Percentiles rank a stretch among this genome's conserved stretches.
Evolutionary conservation across 2,329 filamentous ascomycete species (phyloP).

Genomic region (Echinosphaeria canescens): DNA sequence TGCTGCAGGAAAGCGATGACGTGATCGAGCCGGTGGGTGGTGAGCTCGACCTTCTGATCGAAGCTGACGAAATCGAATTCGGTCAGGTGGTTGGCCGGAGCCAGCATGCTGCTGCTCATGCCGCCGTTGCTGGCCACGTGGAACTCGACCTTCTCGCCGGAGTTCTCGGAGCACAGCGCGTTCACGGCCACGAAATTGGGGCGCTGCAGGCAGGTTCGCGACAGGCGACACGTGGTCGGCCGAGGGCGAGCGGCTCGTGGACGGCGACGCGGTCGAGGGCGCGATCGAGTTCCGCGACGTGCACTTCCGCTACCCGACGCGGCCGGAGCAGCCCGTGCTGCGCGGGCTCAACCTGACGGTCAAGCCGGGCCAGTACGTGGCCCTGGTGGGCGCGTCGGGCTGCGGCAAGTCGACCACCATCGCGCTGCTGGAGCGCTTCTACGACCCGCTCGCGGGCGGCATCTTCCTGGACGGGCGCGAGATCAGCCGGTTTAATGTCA

Average conservation of each 20-base stretch:
- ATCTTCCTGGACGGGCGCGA: slow-evolving; percentile 70
- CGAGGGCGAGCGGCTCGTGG: slow-evolving; percentile 41
- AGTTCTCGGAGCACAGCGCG: no score
- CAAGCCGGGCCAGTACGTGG: slow-evolving; percentile 63
- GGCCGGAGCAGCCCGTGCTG: slow-evolving; percentile 80
- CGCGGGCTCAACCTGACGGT: slow-evolving; percentile 59
- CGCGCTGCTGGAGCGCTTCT: slow-evolving; percentile 80
- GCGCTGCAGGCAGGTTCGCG: no score
- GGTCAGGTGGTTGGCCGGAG: no score
- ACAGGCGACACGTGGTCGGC: slow-evolving; percentile 66
- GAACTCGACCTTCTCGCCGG: no score
- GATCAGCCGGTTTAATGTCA: slow-evolving; percentile 62
- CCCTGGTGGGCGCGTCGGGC: slow-evolving; percentile 81
- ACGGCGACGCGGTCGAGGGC: slow-evolving; percentile 47
- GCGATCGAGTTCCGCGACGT: slow-evolving; percentile 78
- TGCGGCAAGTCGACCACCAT: slow-evolving; percentile 94
- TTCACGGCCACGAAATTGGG: no score
- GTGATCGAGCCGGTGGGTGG: no score
- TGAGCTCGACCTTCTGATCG: no score
- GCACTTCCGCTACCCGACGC: slow-evolving; percentile 84
- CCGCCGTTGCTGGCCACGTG: no score
- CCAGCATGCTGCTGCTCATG: no score
- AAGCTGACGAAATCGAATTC: no score
- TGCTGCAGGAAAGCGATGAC: no score
- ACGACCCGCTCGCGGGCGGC: slow-evolving; percentile 64